These are phyloP conservation scores for Neonectria magnoliae DNA, from an alignment of 2,329 filamentous ascomycete species.

Conservation along the genomic window DNA sequence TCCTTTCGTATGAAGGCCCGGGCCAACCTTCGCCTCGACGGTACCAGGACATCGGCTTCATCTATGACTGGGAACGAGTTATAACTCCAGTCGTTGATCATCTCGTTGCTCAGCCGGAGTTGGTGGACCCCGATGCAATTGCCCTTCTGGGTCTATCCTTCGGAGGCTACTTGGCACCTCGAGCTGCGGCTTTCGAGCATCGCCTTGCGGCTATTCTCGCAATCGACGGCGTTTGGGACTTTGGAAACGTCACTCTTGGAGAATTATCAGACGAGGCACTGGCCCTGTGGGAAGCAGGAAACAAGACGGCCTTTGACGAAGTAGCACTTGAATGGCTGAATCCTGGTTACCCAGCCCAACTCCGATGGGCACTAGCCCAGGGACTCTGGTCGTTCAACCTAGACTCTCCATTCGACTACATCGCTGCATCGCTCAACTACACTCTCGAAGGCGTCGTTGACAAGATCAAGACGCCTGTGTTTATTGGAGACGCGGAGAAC, in stretches of 20 bases:
- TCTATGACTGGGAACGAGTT: constrained; percentile 28
- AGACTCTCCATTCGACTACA: constrained; percentile 42
- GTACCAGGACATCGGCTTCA: constrained; percentile 26
- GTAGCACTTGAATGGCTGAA: constrained; percentile 1
- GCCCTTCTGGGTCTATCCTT: constrained; percentile 22
- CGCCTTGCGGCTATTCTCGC: constrained; percentile 18
- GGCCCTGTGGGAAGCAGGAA: constrained; percentile 20
- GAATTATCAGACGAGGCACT: constrained; percentile 2
- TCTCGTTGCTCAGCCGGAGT: not conserved
- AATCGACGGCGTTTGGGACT: constrained; percentile 32
- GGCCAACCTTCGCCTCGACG: constrained; percentile 26
- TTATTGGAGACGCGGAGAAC: constrained; percentile 32
- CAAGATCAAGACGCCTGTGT: constrained; percentile 38
- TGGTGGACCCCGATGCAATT: constrained; percentile 4
- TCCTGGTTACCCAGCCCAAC: constrained; percentile 24
- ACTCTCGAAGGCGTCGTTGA: constrained; percentile 26
- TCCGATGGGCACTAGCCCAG: constrained; percentile 45
- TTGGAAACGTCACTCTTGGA: constrained; percentile 14
- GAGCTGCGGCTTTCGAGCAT: constrained; percentile 28
- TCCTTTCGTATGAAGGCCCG: constrained; percentile 25
- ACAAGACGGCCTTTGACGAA: constrained; percentile 30
- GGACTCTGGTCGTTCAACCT: constrained; percentile 47
- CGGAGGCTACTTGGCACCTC: constrained; percentile 27
- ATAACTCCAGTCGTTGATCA: constrained; percentile 22
- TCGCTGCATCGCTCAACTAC: constrained; percentile 27